phyloP scores from a whole-genome alignment of 2,329 filamentous ascomycete species.

The Orbilia blumenaviensis region DNA sequence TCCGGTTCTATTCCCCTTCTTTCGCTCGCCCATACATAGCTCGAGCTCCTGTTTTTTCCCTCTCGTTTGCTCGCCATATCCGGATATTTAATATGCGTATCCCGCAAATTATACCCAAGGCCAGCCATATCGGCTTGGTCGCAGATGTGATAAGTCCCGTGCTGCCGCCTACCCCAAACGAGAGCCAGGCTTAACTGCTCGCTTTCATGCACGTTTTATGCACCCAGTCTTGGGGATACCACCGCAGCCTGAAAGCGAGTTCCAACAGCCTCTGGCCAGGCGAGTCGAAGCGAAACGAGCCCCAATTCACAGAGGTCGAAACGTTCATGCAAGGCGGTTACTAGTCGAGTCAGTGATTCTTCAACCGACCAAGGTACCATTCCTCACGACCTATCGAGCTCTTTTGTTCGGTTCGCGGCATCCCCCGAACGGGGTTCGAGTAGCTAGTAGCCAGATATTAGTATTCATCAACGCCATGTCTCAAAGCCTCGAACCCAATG shows the following conservation, averaged over 20 bases:
- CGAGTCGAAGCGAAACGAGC: not conserved
- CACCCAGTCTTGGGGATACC: slow-evolving; percentile 11
- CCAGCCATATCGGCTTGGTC: not conserved
- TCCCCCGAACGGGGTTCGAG: slow-evolving; percentile 4
- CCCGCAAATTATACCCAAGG: slow-evolving; percentile 36
- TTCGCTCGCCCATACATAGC: not conserved
- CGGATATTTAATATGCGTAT: slow-evolving; percentile 36
- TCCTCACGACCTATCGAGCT: not conserved
- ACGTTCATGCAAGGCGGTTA: slow-evolving; percentile 22
- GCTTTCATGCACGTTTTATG: slow-evolving; percentile 51
- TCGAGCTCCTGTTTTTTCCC: slow-evolving; percentile 3
- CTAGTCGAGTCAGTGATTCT: slow-evolving; percentile 15
- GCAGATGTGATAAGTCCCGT: slow-evolving; percentile 32
- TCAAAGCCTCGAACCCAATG: slow-evolving; percentile 4
- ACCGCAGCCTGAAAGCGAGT: slow-evolving; percentile 3
- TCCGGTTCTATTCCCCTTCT: not conserved
- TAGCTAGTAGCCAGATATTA: not conserved
- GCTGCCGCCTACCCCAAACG: slow-evolving; percentile 23
- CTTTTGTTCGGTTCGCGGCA: slow-evolving; percentile 5
- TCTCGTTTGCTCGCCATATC: slow-evolving; percentile 19
- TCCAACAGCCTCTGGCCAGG: not conserved
- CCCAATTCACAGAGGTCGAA: slow-evolving; percentile 22
- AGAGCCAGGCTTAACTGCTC: slow-evolving; percentile 17
- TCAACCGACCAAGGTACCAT: slow-evolving; percentile 16
- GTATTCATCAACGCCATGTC: not conserved